Evolutionary conservation across 305 asterid genomes (phyloP), one percentile per base, ranked within the genome.

Genomic region (Salvia sclarea): DNA sequence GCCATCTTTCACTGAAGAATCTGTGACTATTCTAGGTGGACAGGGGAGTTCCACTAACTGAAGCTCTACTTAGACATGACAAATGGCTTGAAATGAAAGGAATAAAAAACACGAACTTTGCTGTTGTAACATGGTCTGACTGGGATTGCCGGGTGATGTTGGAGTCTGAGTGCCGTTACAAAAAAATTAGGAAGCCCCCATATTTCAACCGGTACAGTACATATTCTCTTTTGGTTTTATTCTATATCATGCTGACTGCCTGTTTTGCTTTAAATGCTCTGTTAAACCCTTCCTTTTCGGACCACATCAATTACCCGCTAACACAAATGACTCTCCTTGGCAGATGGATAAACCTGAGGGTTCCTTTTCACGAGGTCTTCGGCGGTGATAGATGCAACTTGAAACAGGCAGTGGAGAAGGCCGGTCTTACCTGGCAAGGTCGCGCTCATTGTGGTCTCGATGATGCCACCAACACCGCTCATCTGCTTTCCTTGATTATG

Each of bases 71-170:
- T 71, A 83, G 82, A 38, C 96, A 87, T 54, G 98, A 91, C 81
- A 81, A 84, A 75, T 91, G 98, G 98, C 92, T 91, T 74, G 95
- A 89, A 81, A 77, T 79, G 59, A 87, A 78, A 58, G 96, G 96
- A 58, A 86, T 91, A 67, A 91, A 91, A 66, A 79, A 83, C 69
- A 62, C 89, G 71, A 87, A 89, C 75, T 91, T 91, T 77, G 94
- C 89, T 67, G 90, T 91, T 49, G 98, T 91, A 54, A 91, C 98
- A 22, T 91, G 98, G 98, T 85, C 94, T 58, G 75, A 86, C 82
- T 91, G 98, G 98, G 98, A 91, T 76, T 91, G 98, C 80, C 85
- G 81, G 72, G 98, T 89, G 81, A 89, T 91, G 85, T 66, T 83
- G 81, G 88, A 83, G 65, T 83, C 88, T 13, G 88, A 83, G 70